Evolutionary conservation across 1,139 yeast species (phyloP).

Genomic region (Geotrichum phurueaensis): DNA sequence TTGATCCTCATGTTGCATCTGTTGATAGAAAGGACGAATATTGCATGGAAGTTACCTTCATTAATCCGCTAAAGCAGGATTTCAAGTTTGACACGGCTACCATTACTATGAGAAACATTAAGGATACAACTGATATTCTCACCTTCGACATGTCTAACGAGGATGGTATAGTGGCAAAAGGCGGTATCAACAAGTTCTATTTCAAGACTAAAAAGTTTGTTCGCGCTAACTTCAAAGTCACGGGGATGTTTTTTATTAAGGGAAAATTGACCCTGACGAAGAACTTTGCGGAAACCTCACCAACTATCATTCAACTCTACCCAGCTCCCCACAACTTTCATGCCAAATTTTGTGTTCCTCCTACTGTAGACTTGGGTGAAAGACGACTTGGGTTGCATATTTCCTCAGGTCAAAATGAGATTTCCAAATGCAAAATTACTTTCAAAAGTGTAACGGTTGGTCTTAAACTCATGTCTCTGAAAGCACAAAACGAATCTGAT

Average conservation of each 20-base stretch:
- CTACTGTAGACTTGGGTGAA: conserved; percentile 21
- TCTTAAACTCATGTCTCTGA: conserved; percentile 18
- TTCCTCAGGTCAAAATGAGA: conserved; percentile 18
- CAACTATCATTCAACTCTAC: conserved; percentile 22
- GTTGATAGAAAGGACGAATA: conserved; percentile 10
- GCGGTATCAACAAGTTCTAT: conserved; percentile 12
- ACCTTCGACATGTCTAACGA: not conserved
- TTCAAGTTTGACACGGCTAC: conserved; percentile 16
- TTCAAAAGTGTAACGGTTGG: conserved; percentile 21
- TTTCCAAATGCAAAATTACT: conserved; percentile 16
- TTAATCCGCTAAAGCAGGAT: conserved; percentile 15
- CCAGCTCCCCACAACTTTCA: conserved; percentile 24
- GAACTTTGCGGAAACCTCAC: conserved; percentile 22
- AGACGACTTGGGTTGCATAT: conserved; percentile 22
- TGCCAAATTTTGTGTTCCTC: conserved; percentile 22
- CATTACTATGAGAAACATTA: conserved; percentile 14
- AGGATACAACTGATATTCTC: conserved; percentile 14
- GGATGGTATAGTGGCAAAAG: not conserved
- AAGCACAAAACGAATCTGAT: conserved; percentile 8
- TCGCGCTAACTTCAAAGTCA: conserved; percentile 29
- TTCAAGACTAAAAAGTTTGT: conserved; percentile 25
- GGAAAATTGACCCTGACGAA: conserved; percentile 27
- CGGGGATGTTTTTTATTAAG: conserved; percentile 23
- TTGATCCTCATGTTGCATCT: conserved; percentile 12
- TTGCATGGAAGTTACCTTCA: conserved; percentile 14